A percentile compares a stretch with the other conserved stretches of the same genome.
Conservation (phyloP, 345 rosid genomes). For the Syzygium grande region DNA sequence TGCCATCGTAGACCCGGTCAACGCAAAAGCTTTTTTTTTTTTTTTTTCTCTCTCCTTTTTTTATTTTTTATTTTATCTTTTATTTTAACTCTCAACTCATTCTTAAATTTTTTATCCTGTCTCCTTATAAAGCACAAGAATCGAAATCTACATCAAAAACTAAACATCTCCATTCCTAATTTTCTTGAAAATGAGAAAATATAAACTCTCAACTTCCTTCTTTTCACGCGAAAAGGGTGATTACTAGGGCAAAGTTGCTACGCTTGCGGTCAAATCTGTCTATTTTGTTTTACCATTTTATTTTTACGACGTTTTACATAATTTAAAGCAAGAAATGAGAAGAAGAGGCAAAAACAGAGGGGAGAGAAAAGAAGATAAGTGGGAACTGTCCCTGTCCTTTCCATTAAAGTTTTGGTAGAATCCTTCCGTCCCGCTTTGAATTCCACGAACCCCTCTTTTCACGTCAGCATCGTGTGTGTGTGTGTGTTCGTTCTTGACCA, state of each 20-base stretch:
- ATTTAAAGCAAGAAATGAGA: not conserved
- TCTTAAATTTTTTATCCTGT: rapidly evolving
- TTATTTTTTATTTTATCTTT: no score
- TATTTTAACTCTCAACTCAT: no score
- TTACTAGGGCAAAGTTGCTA: rapidly evolving
- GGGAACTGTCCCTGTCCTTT: not conserved
- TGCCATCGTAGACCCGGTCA: not conserved
- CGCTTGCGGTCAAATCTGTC: not conserved
- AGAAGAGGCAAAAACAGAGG: not conserved
- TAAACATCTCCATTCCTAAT: no score
- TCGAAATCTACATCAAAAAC: no score
- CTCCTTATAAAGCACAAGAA: rapidly evolving
- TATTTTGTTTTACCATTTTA: not conserved
- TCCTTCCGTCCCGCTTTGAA: not conserved
- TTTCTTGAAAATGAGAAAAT: rapidly evolving
- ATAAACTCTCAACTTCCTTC: rapidly evolving
- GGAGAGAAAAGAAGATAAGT: not conserved
- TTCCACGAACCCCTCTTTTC: not conserved
- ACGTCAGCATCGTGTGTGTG: not conserved
- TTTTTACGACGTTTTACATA: not conserved
- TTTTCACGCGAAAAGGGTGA: rapidly evolving
- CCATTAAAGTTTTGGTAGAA: not conserved
- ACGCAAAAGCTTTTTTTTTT: not conserved
- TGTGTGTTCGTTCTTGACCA: not conserved
- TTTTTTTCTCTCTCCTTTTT: no score